phyloP scores from a whole-genome alignment of 805 yeast species.

The Teunomyces lycoperdinae region DNA sequence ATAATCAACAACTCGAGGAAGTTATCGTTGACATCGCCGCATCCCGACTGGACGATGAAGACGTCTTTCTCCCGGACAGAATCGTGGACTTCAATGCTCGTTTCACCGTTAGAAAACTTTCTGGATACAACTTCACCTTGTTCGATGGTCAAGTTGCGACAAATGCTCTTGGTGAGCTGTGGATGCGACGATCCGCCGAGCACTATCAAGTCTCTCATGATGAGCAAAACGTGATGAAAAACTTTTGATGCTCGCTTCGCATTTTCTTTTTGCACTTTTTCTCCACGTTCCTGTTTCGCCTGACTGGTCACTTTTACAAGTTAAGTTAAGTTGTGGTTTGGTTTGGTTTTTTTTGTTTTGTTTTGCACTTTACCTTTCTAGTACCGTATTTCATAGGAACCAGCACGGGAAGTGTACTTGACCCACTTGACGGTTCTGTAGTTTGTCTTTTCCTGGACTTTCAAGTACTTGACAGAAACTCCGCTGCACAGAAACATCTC shows the following conservation, averaged over 20 bases:
- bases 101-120: conserved; percentile 86
- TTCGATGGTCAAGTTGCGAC: conserved; percentile 71
- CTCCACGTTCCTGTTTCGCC: too few species aligned
- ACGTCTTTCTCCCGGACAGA: conserved; percentile 97
- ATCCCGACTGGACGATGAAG: conserved; percentile 81
- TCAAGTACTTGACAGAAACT: conserved; percentile 66
- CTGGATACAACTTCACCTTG: conserved; percentile 63
- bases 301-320: too few species aligned
- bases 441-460: conserved; percentile 55
- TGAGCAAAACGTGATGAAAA: neutral
- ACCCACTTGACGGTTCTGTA: conserved; percentile 87
- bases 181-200: conserved; percentile 93
- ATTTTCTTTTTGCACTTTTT: too few species aligned
- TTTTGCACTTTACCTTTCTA: conserved; percentile 19
- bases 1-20: conserved; percentile 79
- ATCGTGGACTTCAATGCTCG: conserved; percentile 78
- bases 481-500: conserved; percentile 80
- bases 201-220: conserved; percentile 80
- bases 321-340: too few species aligned
- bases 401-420: conserved; percentile 70
- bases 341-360: too few species aligned
- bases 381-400: conserved; percentile 77
- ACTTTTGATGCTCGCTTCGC: too few species aligned
- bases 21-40: conserved; percentile 85
- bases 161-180: conserved; percentile 66